Evolutionary conservation across 2,329 filamentous ascomycete genomes (phyloP), one percentile per base, ranked within the genome.

Genomic region (Arthrinium phaeospermum): DNA sequence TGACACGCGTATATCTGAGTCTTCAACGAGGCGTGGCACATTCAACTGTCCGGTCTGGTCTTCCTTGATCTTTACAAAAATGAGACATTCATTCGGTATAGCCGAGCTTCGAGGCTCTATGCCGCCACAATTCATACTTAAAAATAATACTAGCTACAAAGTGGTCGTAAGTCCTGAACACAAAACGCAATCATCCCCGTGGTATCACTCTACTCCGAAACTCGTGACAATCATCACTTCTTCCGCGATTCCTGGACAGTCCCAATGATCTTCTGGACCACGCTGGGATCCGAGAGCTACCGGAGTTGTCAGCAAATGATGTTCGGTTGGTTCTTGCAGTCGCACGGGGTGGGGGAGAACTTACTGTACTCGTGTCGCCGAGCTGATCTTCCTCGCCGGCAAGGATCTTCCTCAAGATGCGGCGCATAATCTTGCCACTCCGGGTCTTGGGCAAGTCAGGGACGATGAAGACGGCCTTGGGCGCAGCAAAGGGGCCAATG

Each of bases 401-500:
- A 77, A 99, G 85, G 80, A 99, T 97, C 94, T 99, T 99, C 79
- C 96, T 90, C 86, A 99, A 85, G 80, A 99, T 97, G 75, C 96
- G 92, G 75, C 96, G 91, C 96, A 99, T 99, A 80, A 99, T 99
- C 92, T 99, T 99, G 76, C 96, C 96, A 77, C 94, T 97, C 78
- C 96, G 90, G 49, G 96, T 99, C 91, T 99, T 98, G 79, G 96
- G 96, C 76, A 99, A 89, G 82, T 99, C 96, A 3, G 95, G 93
- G 64, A 99, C 93, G 71, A 97, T 90, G 82, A 91, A 96, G 75
- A 99, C 92, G 27, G 93, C 93, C 88, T 98, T 99, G 75, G 96
- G 96, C 45, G 96, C 95, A 4, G 96, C 96, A 81, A 99, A 99
- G 4, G 96, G 96, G 16, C 96, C 96, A 80, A 99, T 99, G 76